Evolutionary conservation across 352 stramenopile species (phyloP).

Genomic region (Pythium dissimile): DNA sequence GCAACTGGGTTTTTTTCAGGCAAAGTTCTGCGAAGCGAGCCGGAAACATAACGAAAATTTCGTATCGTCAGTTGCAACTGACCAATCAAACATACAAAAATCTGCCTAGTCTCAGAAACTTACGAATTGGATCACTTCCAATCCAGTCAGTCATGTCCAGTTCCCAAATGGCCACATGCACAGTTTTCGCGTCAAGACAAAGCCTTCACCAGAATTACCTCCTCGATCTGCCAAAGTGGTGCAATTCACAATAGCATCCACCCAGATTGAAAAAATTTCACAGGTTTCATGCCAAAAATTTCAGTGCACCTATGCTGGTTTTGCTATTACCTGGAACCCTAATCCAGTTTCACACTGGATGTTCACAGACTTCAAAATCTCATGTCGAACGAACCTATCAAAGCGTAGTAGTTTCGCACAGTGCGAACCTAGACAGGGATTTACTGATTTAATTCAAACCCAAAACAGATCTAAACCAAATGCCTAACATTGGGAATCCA

Average conservation of each 20-base stretch:
- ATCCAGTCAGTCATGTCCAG: background rate
- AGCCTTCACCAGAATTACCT: too few relatives aligned
- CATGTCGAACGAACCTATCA: background rate
- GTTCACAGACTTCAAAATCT: background rate
- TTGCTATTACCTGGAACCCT: background rate
- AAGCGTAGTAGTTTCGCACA: too few relatives aligned
- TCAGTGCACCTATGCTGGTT: background rate
- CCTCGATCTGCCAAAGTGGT: too few relatives aligned
- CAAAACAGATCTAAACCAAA: too few relatives aligned
- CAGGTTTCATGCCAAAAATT: too few relatives aligned
- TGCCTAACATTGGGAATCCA: too few relatives aligned
- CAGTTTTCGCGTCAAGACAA: background rate
- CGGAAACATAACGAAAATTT: constrained; percentile 11
- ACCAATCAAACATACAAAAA: constrained; percentile 13
- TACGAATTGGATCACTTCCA: background rate
- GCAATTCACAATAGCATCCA: too few relatives aligned
- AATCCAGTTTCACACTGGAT: background rate
- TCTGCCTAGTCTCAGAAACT: constrained; percentile 20
- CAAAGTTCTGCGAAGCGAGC: constrained; percentile 26
- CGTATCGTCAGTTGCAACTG: background rate
- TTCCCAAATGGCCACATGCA: background rate
- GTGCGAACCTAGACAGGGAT: too few relatives aligned
- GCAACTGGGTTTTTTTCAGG: constrained; percentile 18
- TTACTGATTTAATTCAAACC: too few relatives aligned
- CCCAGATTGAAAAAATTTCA: too few relatives aligned